Conservation (phyloP, 2,329 filamentous ascomycete genomes). For the Penicillium sp. region DNA sequence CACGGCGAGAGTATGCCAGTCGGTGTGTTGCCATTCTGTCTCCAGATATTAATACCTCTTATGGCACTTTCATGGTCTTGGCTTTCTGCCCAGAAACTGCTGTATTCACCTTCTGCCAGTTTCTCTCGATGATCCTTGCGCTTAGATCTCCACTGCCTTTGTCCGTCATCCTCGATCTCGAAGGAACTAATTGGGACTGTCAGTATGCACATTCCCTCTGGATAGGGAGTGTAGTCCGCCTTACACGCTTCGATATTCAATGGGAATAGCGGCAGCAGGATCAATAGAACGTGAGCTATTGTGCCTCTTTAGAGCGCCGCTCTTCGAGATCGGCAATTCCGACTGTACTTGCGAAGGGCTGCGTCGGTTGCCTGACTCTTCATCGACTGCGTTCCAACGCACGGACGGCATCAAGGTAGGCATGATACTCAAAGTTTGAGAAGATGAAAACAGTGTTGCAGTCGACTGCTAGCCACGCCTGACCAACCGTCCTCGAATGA, state of each 20-base stretch:
- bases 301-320: not conserved
- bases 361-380: slow-evolving; percentile 1
- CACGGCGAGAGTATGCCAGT: slow-evolving; percentile 60
- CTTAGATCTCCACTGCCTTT: not conserved
- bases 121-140: not conserved
- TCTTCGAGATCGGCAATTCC: not conserved
- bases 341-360: not conserved
- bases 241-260: slow-evolving; percentile 6
- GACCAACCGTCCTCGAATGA: too few species aligned
- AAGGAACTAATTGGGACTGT: not conserved
- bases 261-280: slow-evolving; percentile 4
- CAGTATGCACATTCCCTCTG: not conserved
- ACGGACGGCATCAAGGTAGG: not conserved
- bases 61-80: too few species aligned
- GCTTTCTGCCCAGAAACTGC: not conserved
- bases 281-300: slow-evolving; percentile 2
- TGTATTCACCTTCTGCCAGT: not conserved
- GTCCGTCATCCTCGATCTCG: not conserved
- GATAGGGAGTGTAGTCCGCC: too few species aligned
- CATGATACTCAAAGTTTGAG: not conserved
- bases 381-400: slow-evolving; percentile 2
- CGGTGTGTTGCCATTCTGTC: slow-evolving; percentile 21
- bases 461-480: too few species aligned
- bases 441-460: too few species aligned
- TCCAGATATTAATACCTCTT: too few species aligned